Percentiles rank a stretch among this genome's conserved stretches.
Evolutionary conservation across 1,139 yeast species (phyloP).

Genomic region (Candida sp.): DNA sequence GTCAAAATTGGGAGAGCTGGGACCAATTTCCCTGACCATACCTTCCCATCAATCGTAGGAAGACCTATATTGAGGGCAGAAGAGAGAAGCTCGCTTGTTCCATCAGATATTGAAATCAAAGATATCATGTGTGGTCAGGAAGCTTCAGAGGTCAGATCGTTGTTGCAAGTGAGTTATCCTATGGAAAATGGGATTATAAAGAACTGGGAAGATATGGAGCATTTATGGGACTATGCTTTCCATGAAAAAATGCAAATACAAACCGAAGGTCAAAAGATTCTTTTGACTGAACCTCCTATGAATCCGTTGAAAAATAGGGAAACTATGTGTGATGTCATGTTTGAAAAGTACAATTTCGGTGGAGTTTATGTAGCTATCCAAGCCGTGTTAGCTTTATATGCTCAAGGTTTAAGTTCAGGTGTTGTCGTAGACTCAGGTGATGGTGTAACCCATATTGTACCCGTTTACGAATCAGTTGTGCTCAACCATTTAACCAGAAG

Average conservation of each 20-base stretch:
- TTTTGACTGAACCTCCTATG: conserved; percentile 97
- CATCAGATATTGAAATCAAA: conserved; percentile 65
- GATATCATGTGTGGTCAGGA: conserved; percentile 99
- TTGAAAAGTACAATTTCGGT: conserved; percentile 91
- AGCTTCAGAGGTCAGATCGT: conserved; percentile 86
- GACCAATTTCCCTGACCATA: conserved; percentile 94
- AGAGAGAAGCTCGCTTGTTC: conserved; percentile 62
- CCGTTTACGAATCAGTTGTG: conserved; percentile 95
- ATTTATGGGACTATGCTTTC: conserved; percentile 97
- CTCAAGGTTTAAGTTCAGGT: conserved; percentile 95
- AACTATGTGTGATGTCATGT: conserved; percentile 95
- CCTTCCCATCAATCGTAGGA: conserved; percentile 98
- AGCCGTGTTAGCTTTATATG: conserved; percentile 95
- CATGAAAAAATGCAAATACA: conserved; percentile 82
- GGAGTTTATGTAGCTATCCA: conserved; percentile 98
- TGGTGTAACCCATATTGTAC: conserved; percentile 92
- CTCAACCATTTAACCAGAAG: conserved; percentile 90
- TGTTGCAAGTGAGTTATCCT: conserved; percentile 90
- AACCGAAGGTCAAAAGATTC: conserved; percentile 73
- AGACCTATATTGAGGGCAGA: conserved; percentile 97
- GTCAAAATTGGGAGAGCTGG: conserved; percentile 96
- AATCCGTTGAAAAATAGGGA: conserved; percentile 93
- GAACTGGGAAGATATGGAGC: conserved; percentile 99
- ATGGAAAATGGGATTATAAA: conserved; percentile 98
- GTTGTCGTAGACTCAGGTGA: conserved; percentile 98